Base-by-base conservation (phyloP, 169 alveolate species). In the Eimeria maxima region DNA sequence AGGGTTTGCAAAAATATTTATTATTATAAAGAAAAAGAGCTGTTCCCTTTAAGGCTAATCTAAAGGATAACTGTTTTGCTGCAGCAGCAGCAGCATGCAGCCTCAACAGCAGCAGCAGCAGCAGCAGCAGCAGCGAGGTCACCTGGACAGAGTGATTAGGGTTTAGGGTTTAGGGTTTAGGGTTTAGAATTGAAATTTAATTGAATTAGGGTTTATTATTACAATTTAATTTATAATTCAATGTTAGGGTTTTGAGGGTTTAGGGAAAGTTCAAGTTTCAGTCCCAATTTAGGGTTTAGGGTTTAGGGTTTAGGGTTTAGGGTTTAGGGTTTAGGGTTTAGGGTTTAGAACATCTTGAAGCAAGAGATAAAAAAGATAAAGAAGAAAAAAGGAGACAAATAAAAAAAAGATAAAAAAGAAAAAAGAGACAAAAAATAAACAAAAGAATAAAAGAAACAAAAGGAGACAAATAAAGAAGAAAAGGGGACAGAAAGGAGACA, bases 121-220 rank as follows among this genome's bases (percentile, higher is more conserved):
- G n/a, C n/a, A 7, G 57, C 57, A 50, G 57, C 57, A 7, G 57
- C 57, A 50, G 57, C 57, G 57, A 11, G 57, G 57, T 50, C 57
- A 50, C 57, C 57, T 50, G 18, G 18, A 11, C 57, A 3, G 18
- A 57, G 67, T 16, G n/a, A 13, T 57, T 57, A 57, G 67, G 67
- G 67, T 57, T 69, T 69, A 69, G 80, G 80, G 80, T 14, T 69
- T 69, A n/a, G 80, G 80, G 80, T 69, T 69, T 69, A 69, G 80
- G 80, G 80, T 69, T 69, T 69, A 69, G 80, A 45, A 45, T 69
- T 33, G 7, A 53, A 13, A 53, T 6, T 8, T 6, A 8, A 57
- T 57, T 18, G 13, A 67, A 5, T 24, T 7, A 5, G 76, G 38
- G 44, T 4, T 27, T 24, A 5, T 24, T 7, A 67, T 20, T 24